phyloP scores from a whole-genome alignment of 306 rosid genomes.

The Dalbergia oliveri region DNA sequence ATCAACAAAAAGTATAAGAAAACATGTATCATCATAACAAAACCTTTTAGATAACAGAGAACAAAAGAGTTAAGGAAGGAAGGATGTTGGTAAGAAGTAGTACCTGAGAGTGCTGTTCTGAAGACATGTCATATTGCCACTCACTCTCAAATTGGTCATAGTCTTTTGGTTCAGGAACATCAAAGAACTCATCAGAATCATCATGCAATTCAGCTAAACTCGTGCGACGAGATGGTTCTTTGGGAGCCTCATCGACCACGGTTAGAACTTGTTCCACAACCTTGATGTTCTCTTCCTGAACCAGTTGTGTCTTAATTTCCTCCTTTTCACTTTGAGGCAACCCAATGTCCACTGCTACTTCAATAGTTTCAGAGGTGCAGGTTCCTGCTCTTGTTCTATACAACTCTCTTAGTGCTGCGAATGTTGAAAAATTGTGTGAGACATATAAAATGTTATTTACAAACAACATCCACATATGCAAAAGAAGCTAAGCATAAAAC shows the following conservation, averaged over 20 bases:
- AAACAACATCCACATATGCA: background rate
- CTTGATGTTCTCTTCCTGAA: conserved; percentile 44
- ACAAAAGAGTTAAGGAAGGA: background rate
- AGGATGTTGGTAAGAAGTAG: conserved; percentile 1
- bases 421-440: background rate
- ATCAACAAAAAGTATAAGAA: conserved; percentile 15
- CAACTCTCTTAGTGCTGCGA: conserved; percentile 80
- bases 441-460: no score
- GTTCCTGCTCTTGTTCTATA: conserved; percentile 62
- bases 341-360: conserved; percentile 51
- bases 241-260: conserved; percentile 46
- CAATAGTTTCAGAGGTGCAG: conserved; percentile 42
- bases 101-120: conserved; percentile 61
- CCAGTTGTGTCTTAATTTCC: conserved; percentile 52
- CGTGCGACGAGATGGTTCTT: conserved; percentile 50
- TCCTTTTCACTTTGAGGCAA: conserved; percentile 50
- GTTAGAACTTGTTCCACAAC: conserved; percentile 43
- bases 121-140: conserved; percentile 58
- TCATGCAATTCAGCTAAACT: conserved; percentile 77
- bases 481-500: background rate
- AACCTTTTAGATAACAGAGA: background rate
- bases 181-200: conserved; percentile 85
- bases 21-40: background rate
- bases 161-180: conserved; percentile 82
- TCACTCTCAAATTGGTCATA: conserved; percentile 60